A percentile compares a stretch with the other conserved stretches of the same genome.
Conservation (phyloP, 108 stramenopile species). For the Pseudonitzschia pungens region DNA sequence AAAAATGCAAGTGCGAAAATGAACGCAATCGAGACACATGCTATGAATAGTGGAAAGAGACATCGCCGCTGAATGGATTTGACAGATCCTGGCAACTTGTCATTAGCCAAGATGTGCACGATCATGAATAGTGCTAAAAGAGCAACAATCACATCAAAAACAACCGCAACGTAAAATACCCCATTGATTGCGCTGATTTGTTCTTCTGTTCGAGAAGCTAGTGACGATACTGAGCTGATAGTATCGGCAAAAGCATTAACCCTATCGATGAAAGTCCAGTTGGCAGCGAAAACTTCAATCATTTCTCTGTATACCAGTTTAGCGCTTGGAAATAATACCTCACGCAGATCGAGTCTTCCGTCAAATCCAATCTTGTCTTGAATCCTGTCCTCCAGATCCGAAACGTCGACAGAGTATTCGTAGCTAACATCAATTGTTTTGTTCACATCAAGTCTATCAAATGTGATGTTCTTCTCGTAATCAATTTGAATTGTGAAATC, state of each 20-base stretch:
- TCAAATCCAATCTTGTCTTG: conserved; percentile 10
- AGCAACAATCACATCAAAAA: conserved; percentile 13
- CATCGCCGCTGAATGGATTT: conserved; percentile 16
- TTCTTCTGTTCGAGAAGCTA: neutral
- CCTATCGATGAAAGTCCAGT: neutral
- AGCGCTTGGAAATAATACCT: neutral
- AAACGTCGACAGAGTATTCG: neutral
- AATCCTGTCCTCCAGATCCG: neutral
- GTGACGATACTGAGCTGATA: neutral
- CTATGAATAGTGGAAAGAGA: conserved; percentile 13
- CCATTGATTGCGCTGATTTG: neutral
- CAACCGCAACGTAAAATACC: conserved; percentile 17
- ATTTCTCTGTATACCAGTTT: neutral
- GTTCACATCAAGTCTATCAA: conserved; percentile 5
- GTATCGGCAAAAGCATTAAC: neutral
- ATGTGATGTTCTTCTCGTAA: neutral
- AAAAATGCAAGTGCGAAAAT: conserved; percentile 18
- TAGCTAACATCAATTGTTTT: neutral
- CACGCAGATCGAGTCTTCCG: conserved; percentile 1
- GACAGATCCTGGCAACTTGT: conserved; percentile 4
- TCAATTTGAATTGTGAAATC: conserved; percentile 1
- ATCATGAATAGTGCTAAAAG: conserved; percentile 6
- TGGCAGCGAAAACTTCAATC: neutral
- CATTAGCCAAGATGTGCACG: neutral
- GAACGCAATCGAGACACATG: conserved; percentile 5